Conservation (phyloP, 192 early-diverging fungal genomes). For the Coemansia umbellata region DNA sequence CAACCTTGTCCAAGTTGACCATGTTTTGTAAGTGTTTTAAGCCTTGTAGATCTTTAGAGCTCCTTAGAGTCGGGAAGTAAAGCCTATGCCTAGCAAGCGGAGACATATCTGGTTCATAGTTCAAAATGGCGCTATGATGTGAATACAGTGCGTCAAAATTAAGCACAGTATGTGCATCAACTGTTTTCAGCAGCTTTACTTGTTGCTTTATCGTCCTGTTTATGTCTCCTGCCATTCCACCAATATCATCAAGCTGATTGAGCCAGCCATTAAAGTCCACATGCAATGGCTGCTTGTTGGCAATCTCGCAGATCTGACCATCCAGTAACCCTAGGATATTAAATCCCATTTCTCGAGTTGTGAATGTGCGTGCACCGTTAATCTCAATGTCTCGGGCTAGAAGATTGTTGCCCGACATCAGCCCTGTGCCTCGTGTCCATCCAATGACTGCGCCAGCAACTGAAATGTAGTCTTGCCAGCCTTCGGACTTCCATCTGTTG, state of each 20-base stretch:
- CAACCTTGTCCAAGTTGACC: constrained; percentile 87
- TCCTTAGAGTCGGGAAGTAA: not conserved
- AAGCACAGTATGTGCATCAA: not conserved
- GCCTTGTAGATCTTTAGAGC: constrained; percentile 61
- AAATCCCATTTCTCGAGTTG: constrained; percentile 93
- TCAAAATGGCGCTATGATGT: not conserved
- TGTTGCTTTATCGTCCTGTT: not conserved
- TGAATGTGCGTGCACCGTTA: constrained; percentile 87
- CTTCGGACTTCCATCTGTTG: constrained; percentile 86
- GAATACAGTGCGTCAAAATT: not conserved
- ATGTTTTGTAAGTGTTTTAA: constrained; percentile 63
- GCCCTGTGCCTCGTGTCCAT: constrained; percentile 91
- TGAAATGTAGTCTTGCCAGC: constrained; percentile 81
- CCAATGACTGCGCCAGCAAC: constrained; percentile 90
- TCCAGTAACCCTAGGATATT: constrained; percentile 87
- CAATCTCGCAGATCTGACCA: constrained; percentile 67
- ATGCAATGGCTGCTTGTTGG: constrained; percentile 77
- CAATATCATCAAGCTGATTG: not conserved
- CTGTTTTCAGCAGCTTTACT: not conserved
- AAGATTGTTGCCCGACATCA: constrained; percentile 87
- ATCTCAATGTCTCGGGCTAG: constrained; percentile 82
- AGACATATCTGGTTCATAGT: not conserved
- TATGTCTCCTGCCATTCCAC: not conserved
- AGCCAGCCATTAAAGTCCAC: constrained; percentile 84
- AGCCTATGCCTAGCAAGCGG: not conserved